phyloP scores from a whole-genome alignment of 2,329 filamentous ascomycete genomes.

The Botryosphaeria agaves region DNA sequence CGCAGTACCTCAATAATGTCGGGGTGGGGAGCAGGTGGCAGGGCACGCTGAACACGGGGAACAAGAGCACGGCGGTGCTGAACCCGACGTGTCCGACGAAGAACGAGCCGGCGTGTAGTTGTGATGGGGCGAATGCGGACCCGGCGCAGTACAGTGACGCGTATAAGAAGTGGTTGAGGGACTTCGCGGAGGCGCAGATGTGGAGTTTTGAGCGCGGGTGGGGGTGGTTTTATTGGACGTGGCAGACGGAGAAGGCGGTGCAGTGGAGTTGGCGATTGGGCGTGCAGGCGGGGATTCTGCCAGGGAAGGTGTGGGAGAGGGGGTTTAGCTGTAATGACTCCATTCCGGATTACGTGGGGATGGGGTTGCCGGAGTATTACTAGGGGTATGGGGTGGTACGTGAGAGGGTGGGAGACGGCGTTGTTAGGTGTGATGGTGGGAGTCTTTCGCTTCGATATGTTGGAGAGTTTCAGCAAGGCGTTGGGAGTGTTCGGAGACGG shows the following conservation, averaged over 20 bases:
- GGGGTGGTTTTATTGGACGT: conserved; percentile 99
- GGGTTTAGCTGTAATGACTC: conserved; percentile 22
- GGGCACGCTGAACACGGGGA: conserved; percentile 61
- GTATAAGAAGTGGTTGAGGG: conserved; percentile 75
- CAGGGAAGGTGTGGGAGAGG: conserved; percentile 28
- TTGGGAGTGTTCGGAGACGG: too few species aligned
- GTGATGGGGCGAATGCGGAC: conserved; percentile 58
- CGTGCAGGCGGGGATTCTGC: conserved; percentile 61
- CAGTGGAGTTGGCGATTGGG: conserved; percentile 91
- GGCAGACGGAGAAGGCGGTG: conserved; percentile 70
- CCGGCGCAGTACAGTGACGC: conserved; percentile 45
- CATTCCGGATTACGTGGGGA: conserved; percentile 21
- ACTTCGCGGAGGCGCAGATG: conserved; percentile 96
- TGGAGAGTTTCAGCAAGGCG: too few species aligned
- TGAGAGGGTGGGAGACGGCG: too few species aligned
- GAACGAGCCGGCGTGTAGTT: conserved; percentile 48
- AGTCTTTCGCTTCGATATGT: too few species aligned
- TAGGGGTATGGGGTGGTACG: too few species aligned
- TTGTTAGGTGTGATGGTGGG: too few species aligned
- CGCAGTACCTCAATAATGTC: conserved; percentile 74
- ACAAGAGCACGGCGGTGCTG: conserved; percentile 41
- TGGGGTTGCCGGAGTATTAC: conserved; percentile 27
- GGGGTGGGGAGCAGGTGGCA: conserved; percentile 81
- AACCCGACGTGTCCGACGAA: conserved; percentile 56
- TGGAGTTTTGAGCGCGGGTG: conserved; percentile 67